A percentile compares a stretch with the other conserved stretches of the same genome.
Conservation (phyloP, 139 green algal species). For the Trebouxia sp. region DNA sequence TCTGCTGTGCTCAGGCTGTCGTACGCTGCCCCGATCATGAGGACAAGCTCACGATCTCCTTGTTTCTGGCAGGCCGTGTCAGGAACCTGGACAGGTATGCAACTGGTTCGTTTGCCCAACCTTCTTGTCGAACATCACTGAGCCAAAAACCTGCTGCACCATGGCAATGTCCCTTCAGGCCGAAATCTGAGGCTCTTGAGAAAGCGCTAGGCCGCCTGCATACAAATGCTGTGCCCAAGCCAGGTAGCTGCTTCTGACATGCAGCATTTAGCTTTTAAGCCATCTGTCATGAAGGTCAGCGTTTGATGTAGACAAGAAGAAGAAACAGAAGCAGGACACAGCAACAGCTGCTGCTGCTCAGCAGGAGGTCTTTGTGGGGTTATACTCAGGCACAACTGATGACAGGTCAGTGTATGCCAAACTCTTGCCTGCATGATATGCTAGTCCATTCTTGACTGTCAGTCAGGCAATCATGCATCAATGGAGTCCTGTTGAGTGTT, state of each 20-base stretch:
- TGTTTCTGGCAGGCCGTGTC: conserved; percentile 54
- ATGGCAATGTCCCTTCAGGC: conserved; percentile 42
- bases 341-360: not conserved
- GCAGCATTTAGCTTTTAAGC: not conserved
- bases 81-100: conserved; percentile 64
- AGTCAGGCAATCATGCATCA: not conserved
- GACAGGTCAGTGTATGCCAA: not conserved
- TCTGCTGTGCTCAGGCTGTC: not conserved
- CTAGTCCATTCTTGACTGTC: not conserved
- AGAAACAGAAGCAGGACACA: conserved; percentile 24
- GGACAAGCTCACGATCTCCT: conserved; percentile 44
- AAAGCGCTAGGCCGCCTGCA: conserved; percentile 66
- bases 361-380: conserved; percentile 5
- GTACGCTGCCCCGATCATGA: not conserved
- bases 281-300: not conserved
- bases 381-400: not conserved
- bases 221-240: conserved; percentile 45
- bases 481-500: not conserved
- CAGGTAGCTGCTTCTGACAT: conserved; percentile 38
- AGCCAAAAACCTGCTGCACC: not conserved
- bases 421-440: conserved; percentile 25
- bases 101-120: not conserved
- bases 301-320: conserved; percentile 35
- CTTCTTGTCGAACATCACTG: not conserved
- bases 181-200: conserved; percentile 66